Percentiles rank a stretch among this genome's conserved stretches.
phyloP scores from a whole-genome alignment of 2,329 filamentous ascomycete species.

The Endocalyx cinctus region DNA sequence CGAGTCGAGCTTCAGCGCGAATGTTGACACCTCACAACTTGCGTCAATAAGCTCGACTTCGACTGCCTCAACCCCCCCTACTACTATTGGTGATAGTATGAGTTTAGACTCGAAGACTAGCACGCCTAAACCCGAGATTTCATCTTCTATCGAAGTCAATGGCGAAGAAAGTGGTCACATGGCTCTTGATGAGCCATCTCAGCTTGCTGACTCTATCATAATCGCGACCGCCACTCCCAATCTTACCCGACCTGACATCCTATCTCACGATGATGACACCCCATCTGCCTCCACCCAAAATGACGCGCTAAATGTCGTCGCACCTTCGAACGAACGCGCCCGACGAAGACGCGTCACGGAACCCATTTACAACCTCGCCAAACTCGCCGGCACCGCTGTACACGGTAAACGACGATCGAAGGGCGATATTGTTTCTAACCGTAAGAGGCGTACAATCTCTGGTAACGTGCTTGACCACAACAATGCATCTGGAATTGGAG shows the following conservation, averaged over 20 bases:
- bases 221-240: constrained; percentile 13
- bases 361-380: constrained; percentile 63
- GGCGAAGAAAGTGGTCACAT: constrained; percentile 22
- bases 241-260: not conserved
- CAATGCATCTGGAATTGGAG: constrained; percentile 15
- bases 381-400: constrained; percentile 56
- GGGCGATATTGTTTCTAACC: constrained; percentile 41
- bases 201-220: constrained; percentile 22
- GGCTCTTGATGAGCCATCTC: constrained; percentile 17
- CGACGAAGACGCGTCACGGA: constrained; percentile 52
- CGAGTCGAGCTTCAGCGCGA: constrained; percentile 20
- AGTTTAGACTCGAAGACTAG: constrained; percentile 55
- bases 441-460: constrained; percentile 42
- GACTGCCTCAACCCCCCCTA: constrained; percentile 68
- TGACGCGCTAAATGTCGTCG: constrained; percentile 12
- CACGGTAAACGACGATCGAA: constrained; percentile 54
- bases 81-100: constrained; percentile 58
- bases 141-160: too few species aligned
- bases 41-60: constrained; percentile 54
- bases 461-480: constrained; percentile 31
- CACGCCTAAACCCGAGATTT: too few species aligned
- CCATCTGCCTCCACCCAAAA: constrained; percentile 14
- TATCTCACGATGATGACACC: too few species aligned
- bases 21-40: constrained; percentile 42
- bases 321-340: constrained; percentile 39